Percentiles rank a stretch among this genome's conserved stretches.
These are phyloP conservation scores for Fusarium heterosporum DNA, from an alignment of 2,329 filamentous ascomycete species.

Conservation along the genomic window DNA sequence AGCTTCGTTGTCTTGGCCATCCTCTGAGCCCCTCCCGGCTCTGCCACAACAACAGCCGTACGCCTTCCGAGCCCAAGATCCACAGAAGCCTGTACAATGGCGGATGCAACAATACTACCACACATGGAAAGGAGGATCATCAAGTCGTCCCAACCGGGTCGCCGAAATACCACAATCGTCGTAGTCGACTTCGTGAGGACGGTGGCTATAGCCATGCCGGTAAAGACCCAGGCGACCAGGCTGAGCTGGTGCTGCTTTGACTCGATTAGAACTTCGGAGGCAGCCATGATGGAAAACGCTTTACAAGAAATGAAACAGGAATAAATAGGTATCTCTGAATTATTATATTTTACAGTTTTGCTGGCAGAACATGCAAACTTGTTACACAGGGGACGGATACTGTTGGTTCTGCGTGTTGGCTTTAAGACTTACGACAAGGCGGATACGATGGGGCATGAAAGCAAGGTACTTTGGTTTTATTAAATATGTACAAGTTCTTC, in stretches of 20 bases:
- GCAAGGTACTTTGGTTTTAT: too few relatives aligned
- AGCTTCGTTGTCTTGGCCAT: slow-evolving; percentile 3
- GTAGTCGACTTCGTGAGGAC: slow-evolving; percentile 8
- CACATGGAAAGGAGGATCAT: slow-evolving; percentile 12
- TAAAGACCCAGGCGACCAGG: slow-evolving; percentile 13
- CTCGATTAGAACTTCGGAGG: not conserved
- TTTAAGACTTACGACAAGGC: too few relatives aligned
- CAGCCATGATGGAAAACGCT: not conserved
- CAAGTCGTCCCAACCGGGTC: slow-evolving; percentile 22
- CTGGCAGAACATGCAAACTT: too few relatives aligned
- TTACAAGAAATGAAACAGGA: not conserved
- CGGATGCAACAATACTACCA: slow-evolving; percentile 13
- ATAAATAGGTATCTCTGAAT: too few relatives aligned
- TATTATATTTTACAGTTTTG: too few relatives aligned
- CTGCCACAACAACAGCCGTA: slow-evolving; percentile 9
- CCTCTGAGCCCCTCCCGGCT: slow-evolving; percentile 1
- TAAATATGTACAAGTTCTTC: too few relatives aligned
- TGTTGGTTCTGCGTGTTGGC: too few relatives aligned
- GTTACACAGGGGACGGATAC: too few relatives aligned
- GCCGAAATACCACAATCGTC: slow-evolving; percentile 5
- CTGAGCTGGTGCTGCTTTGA: slow-evolving; percentile 4
- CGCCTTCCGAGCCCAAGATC: slow-evolving; percentile 13
- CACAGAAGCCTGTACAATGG: slow-evolving; percentile 3
- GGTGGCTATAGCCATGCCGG: slow-evolving; percentile 10
- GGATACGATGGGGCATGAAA: too few relatives aligned